Conservation (phyloP, 768 basidiomycete species). For the Plicaturopsis crispa region DNA sequence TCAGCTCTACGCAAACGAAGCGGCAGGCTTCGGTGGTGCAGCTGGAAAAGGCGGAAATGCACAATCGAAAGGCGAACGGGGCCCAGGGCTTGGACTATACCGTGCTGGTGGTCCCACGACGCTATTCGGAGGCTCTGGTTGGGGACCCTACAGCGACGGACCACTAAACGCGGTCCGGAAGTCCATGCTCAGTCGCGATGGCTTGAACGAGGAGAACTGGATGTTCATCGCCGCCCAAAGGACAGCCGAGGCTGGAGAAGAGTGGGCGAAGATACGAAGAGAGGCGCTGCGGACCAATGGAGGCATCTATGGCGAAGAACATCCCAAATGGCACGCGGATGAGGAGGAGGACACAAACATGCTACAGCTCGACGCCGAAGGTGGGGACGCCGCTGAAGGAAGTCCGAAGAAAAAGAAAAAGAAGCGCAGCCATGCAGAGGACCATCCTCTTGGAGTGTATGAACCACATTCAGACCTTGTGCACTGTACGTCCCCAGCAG, state of each 20-base stretch:
- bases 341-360: conserved; percentile 29
- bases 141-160: conserved; percentile 85
- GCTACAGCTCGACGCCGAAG: conserved; percentile 21
- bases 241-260: conserved; percentile 53
- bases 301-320: conserved; percentile 31
- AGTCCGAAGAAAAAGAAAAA: conserved; percentile 12
- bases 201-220: conserved; percentile 87
- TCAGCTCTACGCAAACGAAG: conserved; percentile 38
- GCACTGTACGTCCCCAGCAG: conserved; percentile 56
- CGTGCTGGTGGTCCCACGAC: conserved; percentile 91
- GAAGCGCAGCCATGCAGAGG: conserved; percentile 16
- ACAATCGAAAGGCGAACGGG: conserved; percentile 25
- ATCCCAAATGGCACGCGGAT: conserved; percentile 9
- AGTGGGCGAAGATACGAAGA: conserved; percentile 53
- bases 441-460: conserved; percentile 61
- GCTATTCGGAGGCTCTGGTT: conserved; percentile 76
- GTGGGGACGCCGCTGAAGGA: conserved; percentile 21
- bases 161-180: conserved; percentile 82
- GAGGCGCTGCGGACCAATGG: conserved; percentile 47
- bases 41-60: conserved; percentile 12
- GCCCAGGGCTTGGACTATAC: conserved; percentile 63
- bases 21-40: conserved; percentile 35
- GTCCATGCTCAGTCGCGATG: conserved; percentile 68
- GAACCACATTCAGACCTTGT: conserved; percentile 76
- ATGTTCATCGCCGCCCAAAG: conserved; percentile 74